A percentile compares a stretch with the other conserved stretches of the same genome.
Evolutionary conservation across 345 rosid genomes (phyloP).

Genomic region (Syzygium oleosum): DNA sequence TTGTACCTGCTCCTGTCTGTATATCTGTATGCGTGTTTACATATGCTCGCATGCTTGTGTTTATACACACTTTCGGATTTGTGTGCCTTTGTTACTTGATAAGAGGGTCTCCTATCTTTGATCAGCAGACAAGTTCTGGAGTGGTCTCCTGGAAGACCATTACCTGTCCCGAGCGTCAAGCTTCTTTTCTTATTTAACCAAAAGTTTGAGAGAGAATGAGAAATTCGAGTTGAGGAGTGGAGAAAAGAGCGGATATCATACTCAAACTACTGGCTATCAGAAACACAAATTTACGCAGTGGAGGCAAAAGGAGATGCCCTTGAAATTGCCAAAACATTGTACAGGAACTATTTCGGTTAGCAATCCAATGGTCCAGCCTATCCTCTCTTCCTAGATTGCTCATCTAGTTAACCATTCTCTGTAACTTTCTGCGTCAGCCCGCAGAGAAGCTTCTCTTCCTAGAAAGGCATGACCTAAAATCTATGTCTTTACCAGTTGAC

Average conservation of each 20-base stretch:
- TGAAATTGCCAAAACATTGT: conserved; percentile 46
- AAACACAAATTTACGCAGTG: conserved; percentile 35
- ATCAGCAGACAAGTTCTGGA: conserved; percentile 88
- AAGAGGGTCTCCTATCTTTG: background rate
- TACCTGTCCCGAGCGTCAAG: conserved; percentile 55
- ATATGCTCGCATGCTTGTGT: background rate
- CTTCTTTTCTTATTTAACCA: conserved; percentile 37
- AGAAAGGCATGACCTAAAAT: no score
- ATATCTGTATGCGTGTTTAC: background rate
- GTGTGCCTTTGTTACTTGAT: background rate
- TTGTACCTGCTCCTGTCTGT: background rate
- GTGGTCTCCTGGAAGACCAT: conserved; percentile 66
- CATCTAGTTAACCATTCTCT: background rate
- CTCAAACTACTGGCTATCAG: conserved; percentile 68
- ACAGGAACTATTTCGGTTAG: conserved; percentile 40
- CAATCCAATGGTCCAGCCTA: background rate
- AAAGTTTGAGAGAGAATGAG: conserved; percentile 42
- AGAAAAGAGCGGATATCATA: conserved; percentile 59
- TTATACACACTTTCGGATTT: background rate
- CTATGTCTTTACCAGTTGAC: background rate
- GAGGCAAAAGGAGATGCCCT: conserved; percentile 59
- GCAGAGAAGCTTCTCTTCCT: background rate
- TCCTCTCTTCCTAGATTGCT: background rate
- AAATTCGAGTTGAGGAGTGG: conserved; percentile 57
- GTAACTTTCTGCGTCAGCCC: background rate